Conservation (phyloP, 345 rosid genomes). For the Brassica nigra region DNA sequence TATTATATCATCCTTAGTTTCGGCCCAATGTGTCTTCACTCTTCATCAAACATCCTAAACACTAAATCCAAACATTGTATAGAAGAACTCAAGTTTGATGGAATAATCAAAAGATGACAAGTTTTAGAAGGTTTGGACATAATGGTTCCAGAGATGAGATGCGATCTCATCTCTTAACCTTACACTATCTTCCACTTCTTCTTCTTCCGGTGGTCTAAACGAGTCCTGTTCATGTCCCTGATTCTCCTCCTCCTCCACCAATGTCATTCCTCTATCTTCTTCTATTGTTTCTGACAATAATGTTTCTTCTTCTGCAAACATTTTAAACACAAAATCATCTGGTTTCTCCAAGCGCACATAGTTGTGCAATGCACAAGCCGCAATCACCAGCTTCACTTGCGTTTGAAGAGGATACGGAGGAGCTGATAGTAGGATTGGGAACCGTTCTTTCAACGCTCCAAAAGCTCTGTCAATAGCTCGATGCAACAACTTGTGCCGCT, state of each 20-base stretch:
- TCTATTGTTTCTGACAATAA: slow-evolving; percentile 41
- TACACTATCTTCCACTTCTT: slow-evolving; percentile 53
- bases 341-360: slow-evolving; percentile 74
- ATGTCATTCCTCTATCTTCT: background rate
- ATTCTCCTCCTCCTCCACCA: background rate
- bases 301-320: slow-evolving; percentile 49
- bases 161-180: slow-evolving; percentile 72
- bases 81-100: no score
- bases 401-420: slow-evolving; percentile 88
- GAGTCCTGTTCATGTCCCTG: slow-evolving; percentile 13
- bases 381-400: slow-evolving; percentile 70
- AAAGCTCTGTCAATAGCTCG: slow-evolving; percentile 53
- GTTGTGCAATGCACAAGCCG: slow-evolving; percentile 81
- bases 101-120: background rate
- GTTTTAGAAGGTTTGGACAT: slow-evolving; percentile 41
- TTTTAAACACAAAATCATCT: slow-evolving; percentile 64
- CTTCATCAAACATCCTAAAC: slow-evolving; percentile 57
- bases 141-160: slow-evolving; percentile 51
- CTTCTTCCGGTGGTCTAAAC: background rate
- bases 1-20: slow-evolving; percentile 8
- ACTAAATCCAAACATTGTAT: no score
- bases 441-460: slow-evolving; percentile 77
- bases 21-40: slow-evolving; percentile 15
- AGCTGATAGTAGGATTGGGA: slow-evolving; percentile 78
- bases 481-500: slow-evolving; percentile 63